phyloP scores from a whole-genome alignment of 75 land plant species.

The Sequoia sempervirens region DNA sequence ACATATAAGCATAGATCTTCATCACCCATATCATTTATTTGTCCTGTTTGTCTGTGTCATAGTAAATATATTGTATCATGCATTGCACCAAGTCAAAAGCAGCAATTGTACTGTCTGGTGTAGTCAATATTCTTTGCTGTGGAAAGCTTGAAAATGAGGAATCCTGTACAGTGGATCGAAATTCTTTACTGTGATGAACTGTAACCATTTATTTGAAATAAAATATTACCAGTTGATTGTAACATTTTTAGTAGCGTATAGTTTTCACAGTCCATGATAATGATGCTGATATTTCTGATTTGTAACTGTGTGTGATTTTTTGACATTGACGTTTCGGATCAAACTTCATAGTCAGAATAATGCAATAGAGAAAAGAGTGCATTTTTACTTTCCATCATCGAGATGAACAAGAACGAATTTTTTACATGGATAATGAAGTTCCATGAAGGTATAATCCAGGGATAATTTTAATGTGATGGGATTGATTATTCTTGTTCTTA shows the following conservation, averaged over 20 bases:
- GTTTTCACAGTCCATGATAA: too few species aligned
- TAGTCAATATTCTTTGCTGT: not conserved
- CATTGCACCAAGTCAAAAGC: not conserved
- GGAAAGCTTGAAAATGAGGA: not conserved
- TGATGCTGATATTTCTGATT: too few species aligned
- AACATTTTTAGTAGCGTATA: too few species aligned
- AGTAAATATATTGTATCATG: not conserved
- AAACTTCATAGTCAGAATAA: too few species aligned
- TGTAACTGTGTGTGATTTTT: too few species aligned
- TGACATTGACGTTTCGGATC: too few species aligned
- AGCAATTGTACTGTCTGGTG: not conserved
- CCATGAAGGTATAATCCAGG: not conserved
- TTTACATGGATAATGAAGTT: too few species aligned
- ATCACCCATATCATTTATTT: not conserved
- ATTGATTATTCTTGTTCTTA: not conserved
- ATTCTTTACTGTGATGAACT: not conserved
- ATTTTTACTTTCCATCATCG: too few species aligned
- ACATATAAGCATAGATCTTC: conserved; percentile 29
- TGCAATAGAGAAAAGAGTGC: too few species aligned
- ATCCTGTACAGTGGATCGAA: not conserved
- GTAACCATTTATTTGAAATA: not conserved
- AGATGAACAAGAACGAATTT: too few species aligned
- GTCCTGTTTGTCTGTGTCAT: not conserved
- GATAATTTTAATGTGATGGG: not conserved
- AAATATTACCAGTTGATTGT: not conserved